Evolutionary conservation across 1,139 yeast genomes (phyloP), one percentile per base, ranked within the genome.

Genomic region (Blastobotrys elegans): DNA sequence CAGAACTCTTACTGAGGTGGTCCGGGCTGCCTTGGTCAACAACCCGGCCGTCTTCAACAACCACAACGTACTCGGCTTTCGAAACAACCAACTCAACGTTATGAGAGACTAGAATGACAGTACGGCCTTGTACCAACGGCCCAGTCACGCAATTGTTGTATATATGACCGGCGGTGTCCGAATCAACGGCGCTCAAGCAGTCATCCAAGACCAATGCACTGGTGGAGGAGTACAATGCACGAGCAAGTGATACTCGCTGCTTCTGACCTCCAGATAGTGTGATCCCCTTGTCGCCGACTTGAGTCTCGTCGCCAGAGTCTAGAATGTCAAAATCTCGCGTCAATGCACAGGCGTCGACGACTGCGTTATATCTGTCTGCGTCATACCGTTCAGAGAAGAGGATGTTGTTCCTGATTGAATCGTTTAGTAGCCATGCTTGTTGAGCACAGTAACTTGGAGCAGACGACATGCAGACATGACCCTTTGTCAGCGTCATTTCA

Each of bases 401-500:
- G 60, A 90, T 88, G 61, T 90, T 90, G 61, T 83, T 85, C 61
- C 76, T 80, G 49, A 90, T 81, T 5, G 96, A 82, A 53, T 86
- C 97, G 64, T 92, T 90, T 57, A 90, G n/a, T n/a, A n/a, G n/a
- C n/a, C n/a, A n/a, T n/a, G n/a, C n/a, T n/a, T n/a, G n/a, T n/a
- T n/a, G n/a, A 75, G 56, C 92, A 75, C 97, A 97, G 90, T 8
- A 97, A 86, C 97, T 58, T 90, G 74, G 56, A 90, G 75, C 97
- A 97, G 90, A 8, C 97, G 94, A 52, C 47, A 90, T 74, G 62
- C 75, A 83, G 10, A 89, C 87, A 41, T 77, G 74, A 60, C 98
- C 98, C 1, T 68, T 65, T 10, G 71, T 57, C 46, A 83, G 68
- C 51, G 84, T 83, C 97, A 92, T 92, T 70, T 92, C 98, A 63